Evolutionary conservation across 2,329 filamentous ascomycete genomes (phyloP).

Genomic region (Cercospora beticola): DNA sequence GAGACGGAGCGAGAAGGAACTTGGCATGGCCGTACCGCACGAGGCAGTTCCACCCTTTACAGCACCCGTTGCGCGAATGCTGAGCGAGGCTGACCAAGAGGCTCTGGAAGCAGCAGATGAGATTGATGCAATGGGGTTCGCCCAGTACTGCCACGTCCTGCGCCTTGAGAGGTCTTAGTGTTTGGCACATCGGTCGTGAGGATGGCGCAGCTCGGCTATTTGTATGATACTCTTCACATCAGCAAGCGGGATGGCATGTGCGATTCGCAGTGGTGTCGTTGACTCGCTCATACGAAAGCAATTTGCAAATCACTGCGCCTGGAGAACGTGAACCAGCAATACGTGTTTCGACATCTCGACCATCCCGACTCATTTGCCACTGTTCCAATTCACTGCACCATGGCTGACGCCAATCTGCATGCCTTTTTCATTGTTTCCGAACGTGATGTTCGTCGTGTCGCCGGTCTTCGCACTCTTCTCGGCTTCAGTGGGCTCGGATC

Average conservation of each 20-base stretch:
- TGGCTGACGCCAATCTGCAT: too few relatives aligned
- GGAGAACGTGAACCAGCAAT: not conserved
- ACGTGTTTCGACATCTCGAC: not conserved
- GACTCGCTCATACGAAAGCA: not conserved
- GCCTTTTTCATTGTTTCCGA: too few relatives aligned
- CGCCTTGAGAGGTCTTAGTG: not conserved
- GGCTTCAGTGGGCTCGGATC: not conserved
- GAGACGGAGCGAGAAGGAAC: not conserved
- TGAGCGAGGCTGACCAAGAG: not conserved
- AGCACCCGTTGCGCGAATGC: not conserved
- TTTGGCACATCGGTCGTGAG: not conserved
- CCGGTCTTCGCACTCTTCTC: not conserved
- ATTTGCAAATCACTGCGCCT: not conserved
- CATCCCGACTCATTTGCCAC: not conserved
- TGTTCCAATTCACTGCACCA: not conserved
- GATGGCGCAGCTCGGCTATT: not conserved
- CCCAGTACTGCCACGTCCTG: not conserved
- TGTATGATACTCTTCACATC: not conserved
- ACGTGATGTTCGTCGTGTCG: conserved; percentile 24
- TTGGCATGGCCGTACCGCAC: not conserved
- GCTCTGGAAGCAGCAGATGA: not conserved
- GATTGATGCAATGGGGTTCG: not conserved
- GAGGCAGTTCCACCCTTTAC: not conserved
- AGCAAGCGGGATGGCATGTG: not conserved
- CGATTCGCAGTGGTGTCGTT: not conserved